These are phyloP conservation scores for Polytolypa hystricis DNA, from an alignment of 2,329 filamentous ascomycete species.

Conservation along the genomic window DNA sequence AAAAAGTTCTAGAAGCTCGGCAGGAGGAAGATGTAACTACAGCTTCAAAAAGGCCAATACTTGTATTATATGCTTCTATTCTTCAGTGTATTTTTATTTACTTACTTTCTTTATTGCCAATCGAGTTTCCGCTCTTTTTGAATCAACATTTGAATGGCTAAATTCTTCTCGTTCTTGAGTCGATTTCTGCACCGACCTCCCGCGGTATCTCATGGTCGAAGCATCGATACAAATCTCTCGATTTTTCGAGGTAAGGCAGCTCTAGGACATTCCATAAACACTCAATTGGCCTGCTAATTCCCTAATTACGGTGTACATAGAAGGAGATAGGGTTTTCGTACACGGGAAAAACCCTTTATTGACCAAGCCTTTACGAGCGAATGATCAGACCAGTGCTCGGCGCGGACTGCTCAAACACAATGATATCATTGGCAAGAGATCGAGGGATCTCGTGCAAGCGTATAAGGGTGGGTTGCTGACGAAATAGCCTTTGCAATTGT, in stretches of 20 bases:
- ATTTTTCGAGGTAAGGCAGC: constrained; percentile 24
- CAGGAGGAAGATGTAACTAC: too few species aligned
- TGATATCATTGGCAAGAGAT: constrained; percentile 52
- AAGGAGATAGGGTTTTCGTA: constrained; percentile 34
- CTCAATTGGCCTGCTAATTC: too few species aligned
- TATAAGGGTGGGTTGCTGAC: constrained; percentile 31
- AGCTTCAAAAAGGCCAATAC: too few species aligned
- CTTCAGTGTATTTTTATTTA: too few species aligned
- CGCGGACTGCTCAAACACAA: constrained; percentile 32
- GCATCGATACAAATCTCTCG: constrained; percentile 29
- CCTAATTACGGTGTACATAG: too few species aligned
- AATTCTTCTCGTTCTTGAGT: constrained; percentile 7
- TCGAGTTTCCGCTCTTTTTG: background rate
- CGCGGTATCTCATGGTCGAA: constrained; percentile 6
- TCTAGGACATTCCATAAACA: too few species aligned
- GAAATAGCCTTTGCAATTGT: background rate
- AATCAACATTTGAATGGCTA: constrained; percentile 9
- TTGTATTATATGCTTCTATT: too few species aligned
- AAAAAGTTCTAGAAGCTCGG: too few species aligned
- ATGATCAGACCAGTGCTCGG: constrained; percentile 25
- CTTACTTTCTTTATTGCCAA: too few species aligned
- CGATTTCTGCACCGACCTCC: constrained; percentile 4
- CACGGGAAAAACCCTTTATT: constrained; percentile 29
- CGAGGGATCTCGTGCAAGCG: constrained; percentile 49
- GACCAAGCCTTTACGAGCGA: constrained; percentile 30